Evolutionary conservation across 1,139 yeast genomes (phyloP).

Genomic region (Saccharomyces pastorianus): DNA sequence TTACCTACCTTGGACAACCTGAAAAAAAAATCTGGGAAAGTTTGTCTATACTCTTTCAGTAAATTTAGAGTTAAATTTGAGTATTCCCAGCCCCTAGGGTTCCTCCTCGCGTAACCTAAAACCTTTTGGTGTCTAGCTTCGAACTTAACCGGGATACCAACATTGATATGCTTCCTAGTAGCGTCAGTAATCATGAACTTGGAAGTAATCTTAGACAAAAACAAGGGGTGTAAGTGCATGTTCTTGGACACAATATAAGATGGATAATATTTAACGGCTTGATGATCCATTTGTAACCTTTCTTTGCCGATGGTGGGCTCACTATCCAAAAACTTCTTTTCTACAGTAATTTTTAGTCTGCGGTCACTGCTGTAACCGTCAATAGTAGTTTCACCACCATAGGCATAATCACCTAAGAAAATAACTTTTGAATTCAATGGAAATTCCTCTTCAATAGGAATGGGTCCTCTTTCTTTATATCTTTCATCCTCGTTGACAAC

Average conservation of each 20-base stretch:
- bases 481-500: constrained; percentile 71
- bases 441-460: constrained; percentile 73
- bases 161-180: constrained; percentile 49
- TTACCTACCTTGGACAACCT: constrained; percentile 25
- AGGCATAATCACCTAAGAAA: constrained; percentile 82
- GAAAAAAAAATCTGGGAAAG: constrained; percentile 56
- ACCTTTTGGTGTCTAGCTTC: constrained; percentile 77
- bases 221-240: constrained; percentile 51
- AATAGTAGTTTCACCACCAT: constrained; percentile 76
- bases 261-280: constrained; percentile 53
- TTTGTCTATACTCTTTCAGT: constrained; percentile 49
- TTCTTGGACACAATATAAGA: constrained; percentile 58
- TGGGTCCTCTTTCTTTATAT: constrained; percentile 62
- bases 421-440: constrained; percentile 67
- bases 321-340: constrained; percentile 42
- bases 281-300: constrained; percentile 50
- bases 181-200: constrained; percentile 53
- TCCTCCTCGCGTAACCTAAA: constrained; percentile 72
- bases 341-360: constrained; percentile 47
- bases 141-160: constrained; percentile 81
- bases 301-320: constrained; percentile 60
- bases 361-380: constrained; percentile 48
- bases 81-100: constrained; percentile 72
- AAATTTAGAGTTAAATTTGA: constrained; percentile 67
- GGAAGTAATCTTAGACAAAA: constrained; percentile 73